Conservation (phyloP, 2,329 filamentous ascomycete genomes). For the Diaporthe velutina region DNA sequence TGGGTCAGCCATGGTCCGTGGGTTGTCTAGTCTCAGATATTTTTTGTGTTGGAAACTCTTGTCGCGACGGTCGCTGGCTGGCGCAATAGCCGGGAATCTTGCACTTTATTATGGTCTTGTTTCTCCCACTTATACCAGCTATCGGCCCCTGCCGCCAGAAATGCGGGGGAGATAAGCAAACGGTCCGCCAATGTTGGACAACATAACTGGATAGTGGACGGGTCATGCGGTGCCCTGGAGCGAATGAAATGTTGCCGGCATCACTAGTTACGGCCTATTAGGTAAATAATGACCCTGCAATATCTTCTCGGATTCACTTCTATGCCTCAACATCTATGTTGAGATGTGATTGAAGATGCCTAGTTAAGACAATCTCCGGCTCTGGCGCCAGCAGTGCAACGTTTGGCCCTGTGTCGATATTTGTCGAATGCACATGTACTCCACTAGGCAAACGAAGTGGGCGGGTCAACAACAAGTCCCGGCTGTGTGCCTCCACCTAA, state of each 20-base stretch:
- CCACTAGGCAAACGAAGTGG: too few relatives aligned
- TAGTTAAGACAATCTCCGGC: neutral
- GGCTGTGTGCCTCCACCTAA: neutral
- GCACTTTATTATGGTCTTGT: neutral
- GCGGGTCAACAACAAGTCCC: neutral
- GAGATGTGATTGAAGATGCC: neutral
- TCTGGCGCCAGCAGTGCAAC: neutral
- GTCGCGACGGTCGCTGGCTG: neutral
- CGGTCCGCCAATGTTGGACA: slow-evolving; percentile 14
- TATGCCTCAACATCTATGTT: neutral
- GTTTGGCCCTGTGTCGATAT: neutral
- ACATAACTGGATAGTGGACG: neutral
- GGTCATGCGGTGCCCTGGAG: neutral
- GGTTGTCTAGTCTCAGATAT: too few relatives aligned
- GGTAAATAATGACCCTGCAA: neutral
- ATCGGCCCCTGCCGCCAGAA: neutral
- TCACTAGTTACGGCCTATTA: slow-evolving; percentile 8
- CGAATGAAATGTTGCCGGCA: slow-evolving; percentile 11
- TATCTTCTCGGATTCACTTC: neutral
- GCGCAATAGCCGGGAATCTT: neutral
- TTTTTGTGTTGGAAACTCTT: neutral
- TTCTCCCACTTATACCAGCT: slow-evolving; percentile 13
- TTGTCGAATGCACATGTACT: too few relatives aligned
- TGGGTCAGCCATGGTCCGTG: slow-evolving; percentile 27
- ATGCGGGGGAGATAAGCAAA: slow-evolving; percentile 28